A percentile compares a stretch with the other conserved stretches of the same genome.
Evolutionary conservation across 129 eudicot genomes (phyloP).

Genomic region (Saussurea involucrata): DNA sequence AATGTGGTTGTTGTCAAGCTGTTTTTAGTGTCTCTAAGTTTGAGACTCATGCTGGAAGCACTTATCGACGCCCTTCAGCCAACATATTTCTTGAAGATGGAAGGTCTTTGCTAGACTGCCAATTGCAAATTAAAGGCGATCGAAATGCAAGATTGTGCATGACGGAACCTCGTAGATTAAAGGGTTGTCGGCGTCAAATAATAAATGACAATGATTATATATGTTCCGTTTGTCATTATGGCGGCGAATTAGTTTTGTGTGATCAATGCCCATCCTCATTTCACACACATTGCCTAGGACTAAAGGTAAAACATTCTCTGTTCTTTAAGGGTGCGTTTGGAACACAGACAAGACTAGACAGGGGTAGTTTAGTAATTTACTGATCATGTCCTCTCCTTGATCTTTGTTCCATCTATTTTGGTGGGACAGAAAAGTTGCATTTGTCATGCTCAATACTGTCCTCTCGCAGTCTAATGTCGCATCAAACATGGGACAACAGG

Average conservation of each 20-base stretch:
- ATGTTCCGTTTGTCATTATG: constrained; percentile 83
- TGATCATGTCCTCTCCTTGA: neutral
- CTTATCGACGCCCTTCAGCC: constrained; percentile 49
- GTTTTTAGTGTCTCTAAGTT: constrained; percentile 57
- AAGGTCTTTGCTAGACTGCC: constrained; percentile 68
- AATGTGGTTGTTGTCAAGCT: constrained; percentile 69
- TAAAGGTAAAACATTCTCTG: constrained; percentile 34
- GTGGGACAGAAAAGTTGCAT: too few relatives aligned
- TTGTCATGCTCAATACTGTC: too few relatives aligned
- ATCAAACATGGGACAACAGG: too few relatives aligned
- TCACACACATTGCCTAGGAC: constrained; percentile 72
- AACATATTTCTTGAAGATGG: constrained; percentile 82
- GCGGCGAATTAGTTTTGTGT: constrained; percentile 78
- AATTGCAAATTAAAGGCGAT: constrained; percentile 44
- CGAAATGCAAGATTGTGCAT: constrained; percentile 18
- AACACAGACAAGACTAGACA: neutral
- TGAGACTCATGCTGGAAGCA: constrained; percentile 77
- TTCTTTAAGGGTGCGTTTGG: neutral
- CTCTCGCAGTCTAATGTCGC: too few relatives aligned
- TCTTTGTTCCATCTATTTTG: too few relatives aligned
- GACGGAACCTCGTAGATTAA: constrained; percentile 26
- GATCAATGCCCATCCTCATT: constrained; percentile 88
- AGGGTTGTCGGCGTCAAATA: constrained; percentile 22
- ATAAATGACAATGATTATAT: constrained; percentile 55
- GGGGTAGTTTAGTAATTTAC: neutral